A percentile compares a stretch with the other conserved stretches of the same genome.
Conservation (phyloP, 202 grass and related monocot species). For the Panicum virgatum region DNA sequence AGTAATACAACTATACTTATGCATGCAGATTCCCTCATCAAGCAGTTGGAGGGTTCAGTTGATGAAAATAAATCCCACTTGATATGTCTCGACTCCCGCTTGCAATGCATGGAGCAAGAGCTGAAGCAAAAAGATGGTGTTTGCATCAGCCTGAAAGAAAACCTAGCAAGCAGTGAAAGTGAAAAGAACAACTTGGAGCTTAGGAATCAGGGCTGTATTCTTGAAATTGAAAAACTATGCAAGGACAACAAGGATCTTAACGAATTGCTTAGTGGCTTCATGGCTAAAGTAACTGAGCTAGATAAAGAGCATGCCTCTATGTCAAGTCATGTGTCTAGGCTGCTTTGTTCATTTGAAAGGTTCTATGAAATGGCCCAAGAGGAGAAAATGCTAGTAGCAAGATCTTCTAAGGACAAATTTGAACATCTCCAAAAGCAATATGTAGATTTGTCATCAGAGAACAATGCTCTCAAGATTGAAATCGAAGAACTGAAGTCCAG, state of each 20-base stretch:
- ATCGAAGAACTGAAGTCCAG: slow-evolving; percentile 65
- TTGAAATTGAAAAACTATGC: slow-evolving; percentile 66
- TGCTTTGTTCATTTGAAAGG: slow-evolving; percentile 64
- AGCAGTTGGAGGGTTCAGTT: slow-evolving; percentile 63
- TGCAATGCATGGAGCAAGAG: slow-evolving; percentile 66
- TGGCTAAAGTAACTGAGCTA: slow-evolving; percentile 57
- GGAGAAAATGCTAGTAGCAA: slow-evolving; percentile 61
- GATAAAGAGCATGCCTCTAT: slow-evolving; percentile 69
- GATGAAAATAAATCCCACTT: slow-evolving; percentile 60
- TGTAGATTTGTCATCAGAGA: slow-evolving; percentile 60
- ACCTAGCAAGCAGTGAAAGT: slow-evolving; percentile 50
- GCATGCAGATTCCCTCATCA: slow-evolving; percentile 74
- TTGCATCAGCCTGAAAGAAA: slow-evolving; percentile 65
- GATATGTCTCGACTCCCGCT: slow-evolving; percentile 56
- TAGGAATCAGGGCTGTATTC: slow-evolving; percentile 54
- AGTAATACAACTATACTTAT: slow-evolving; percentile 9
- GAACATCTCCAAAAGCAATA: slow-evolving; percentile 63
- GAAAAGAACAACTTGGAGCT: slow-evolving; percentile 66
- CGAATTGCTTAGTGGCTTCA: slow-evolving; percentile 53
- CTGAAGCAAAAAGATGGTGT: slow-evolving; percentile 74
- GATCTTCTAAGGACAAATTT: slow-evolving; percentile 63
- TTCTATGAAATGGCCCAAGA: slow-evolving; percentile 66
- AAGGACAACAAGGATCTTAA: slow-evolving; percentile 62
- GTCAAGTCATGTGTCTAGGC: slow-evolving; percentile 51
- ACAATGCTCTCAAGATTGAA: slow-evolving; percentile 58